phyloP scores from a whole-genome alignment of 495 filamentous ascomycete genomes.

The Hypoxylon fuscum region DNA sequence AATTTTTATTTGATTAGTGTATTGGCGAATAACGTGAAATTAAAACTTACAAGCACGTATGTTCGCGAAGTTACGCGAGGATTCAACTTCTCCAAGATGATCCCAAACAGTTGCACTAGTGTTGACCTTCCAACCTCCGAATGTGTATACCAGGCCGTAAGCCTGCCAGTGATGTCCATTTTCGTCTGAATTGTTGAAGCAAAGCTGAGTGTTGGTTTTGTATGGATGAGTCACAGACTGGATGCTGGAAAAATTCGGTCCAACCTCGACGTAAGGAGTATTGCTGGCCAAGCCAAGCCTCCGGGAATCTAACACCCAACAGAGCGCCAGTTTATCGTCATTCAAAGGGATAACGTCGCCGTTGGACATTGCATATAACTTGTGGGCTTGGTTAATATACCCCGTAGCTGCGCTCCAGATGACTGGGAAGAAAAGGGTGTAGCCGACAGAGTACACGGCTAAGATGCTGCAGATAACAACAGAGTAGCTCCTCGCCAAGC shows the following conservation, averaged over 20 bases:
- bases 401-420: slow-evolving; percentile 13
- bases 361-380: slow-evolving; percentile 12
- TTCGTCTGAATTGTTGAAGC: neutral
- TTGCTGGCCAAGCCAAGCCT: neutral
- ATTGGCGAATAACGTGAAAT: neutral
- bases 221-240: neutral
- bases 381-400: slow-evolving; percentile 16
- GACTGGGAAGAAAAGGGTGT: slow-evolving; percentile 9
- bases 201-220: neutral
- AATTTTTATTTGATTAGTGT: neutral
- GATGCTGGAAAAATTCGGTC: slow-evolving; percentile 8
- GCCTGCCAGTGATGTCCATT: too few relatives aligned
- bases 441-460: neutral
- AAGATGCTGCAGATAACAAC: slow-evolving; percentile 13
- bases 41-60: neutral
- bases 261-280: slow-evolving; percentile 6
- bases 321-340: slow-evolving; percentile 11
- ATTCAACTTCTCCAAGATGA: neutral
- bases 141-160: neutral
- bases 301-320: slow-evolving; percentile 16
- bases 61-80: neutral
- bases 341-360: slow-evolving; percentile 6
- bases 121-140: neutral
- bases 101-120: neutral
- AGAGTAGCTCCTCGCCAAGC: slow-evolving; percentile 3